Base-by-base conservation (phyloP, 306 rosid genomes). In the Prinsepia uniflora region DNA sequence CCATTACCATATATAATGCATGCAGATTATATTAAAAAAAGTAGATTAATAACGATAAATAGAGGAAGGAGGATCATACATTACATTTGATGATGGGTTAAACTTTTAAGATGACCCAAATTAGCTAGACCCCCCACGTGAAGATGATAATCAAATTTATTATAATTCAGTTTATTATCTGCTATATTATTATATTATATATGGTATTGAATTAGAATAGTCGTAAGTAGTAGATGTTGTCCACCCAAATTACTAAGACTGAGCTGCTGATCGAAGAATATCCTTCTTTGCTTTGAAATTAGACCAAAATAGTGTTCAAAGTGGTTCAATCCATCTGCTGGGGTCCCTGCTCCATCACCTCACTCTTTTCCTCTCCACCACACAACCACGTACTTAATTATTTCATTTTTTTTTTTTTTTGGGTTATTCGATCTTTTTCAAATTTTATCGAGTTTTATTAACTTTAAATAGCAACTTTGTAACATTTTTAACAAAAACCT, bases 221-320 rank as follows among this genome's bases (percentile, higher is more conserved):
- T 83, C 78, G 64, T 65, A 60, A 20, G 64, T 46, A 68, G 56
- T 3, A 76, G 79, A 72, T 74, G 71, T 75, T 69, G 74, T 80
- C 77, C 50, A 80, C 72, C 81, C 54, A 62, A 50, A 78, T 78
- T 40, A 39, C 59, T 41, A 65, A 34, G 80, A 84, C 80, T 57
- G 17, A 71, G 36, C 11, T 70, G 46, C 71, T 61, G 36, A 30
- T 36, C n/a, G 20, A 5, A 30, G 85, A 80, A 79, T n/a, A n/a
- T n/a, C 66, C 54, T 77, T 75, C 78, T 50, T 47, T 44, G 50
- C 36, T 77, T 53, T 74, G 81, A 81, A 85, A 71, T 82, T 78
- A 67, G 86, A 89, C 88, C 73, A 47, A 19, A 73, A 76, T 62
- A n/a, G 80, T 77, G 59, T 76, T 75, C 79, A 67, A 20, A 13